Percentiles rank a stretch among this genome's conserved stretches.
phyloP scores from a whole-genome alignment of 495 filamentous ascomycete species.

The Penicillium angulare region DNA sequence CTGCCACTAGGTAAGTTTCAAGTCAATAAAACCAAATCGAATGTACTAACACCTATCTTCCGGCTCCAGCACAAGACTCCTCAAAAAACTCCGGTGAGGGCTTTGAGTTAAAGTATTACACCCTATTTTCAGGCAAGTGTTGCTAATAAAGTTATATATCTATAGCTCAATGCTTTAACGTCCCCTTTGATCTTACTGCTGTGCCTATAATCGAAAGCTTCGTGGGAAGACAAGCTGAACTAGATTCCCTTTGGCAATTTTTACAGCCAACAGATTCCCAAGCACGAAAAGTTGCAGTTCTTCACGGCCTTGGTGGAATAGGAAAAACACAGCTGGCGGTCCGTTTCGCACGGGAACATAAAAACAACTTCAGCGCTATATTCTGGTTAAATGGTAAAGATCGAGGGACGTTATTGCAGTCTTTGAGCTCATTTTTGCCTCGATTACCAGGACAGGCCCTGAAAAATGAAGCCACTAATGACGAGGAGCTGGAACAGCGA shows the following conservation, averaged over 20 bases:
- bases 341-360: conserved; percentile 32
- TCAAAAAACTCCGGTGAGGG: too few species aligned
- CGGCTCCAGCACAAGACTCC: too few species aligned
- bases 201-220: conserved; percentile 28
- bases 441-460: conserved; percentile 13
- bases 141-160: conserved; percentile 7
- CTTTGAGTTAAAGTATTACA: too few species aligned
- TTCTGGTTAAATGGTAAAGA: conserved; percentile 33
- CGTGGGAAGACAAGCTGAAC: conserved; percentile 24
- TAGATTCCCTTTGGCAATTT: conserved; percentile 23
- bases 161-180: conserved; percentile 14
- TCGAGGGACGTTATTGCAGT: conserved; percentile 17
- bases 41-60: too few species aligned
- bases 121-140: too few species aligned
- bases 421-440: conserved; percentile 20
- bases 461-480: conserved; percentile 7
- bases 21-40: too few species aligned
- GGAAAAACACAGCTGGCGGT: conserved; percentile 45
- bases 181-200: conserved; percentile 24
- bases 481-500: conserved; percentile 15
- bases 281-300: conserved; percentile 26
- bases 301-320: conserved; percentile 42
- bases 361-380: conserved; percentile 26
- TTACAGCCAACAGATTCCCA: conserved; percentile 14
- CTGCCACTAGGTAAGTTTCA: too few species aligned